These are phyloP conservation scores for Astraeus odoratus DNA, from an alignment of 768 basidiomycete species.

Conservation along the genomic window DNA sequence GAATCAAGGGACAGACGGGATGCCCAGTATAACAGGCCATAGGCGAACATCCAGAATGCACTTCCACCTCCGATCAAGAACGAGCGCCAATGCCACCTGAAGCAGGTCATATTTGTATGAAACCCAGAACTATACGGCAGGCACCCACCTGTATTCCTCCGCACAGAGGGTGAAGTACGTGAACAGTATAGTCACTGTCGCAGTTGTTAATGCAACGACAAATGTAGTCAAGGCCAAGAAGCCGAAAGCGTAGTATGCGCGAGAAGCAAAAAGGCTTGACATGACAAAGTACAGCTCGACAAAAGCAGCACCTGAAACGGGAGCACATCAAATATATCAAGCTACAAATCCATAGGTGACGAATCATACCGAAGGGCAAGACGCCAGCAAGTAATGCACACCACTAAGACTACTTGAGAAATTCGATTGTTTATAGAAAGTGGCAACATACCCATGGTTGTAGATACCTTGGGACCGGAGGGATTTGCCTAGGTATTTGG, in stretches of 20 bases:
- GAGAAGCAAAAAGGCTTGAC: conserved; percentile 84
- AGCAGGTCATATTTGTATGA: conserved; percentile 1
- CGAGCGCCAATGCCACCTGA: conserved; percentile 95
- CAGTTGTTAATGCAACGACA: conserved; percentile 80
- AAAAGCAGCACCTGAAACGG: conserved; percentile 75
- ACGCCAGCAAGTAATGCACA: conserved; percentile 82
- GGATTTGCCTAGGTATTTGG: conserved; percentile 94
- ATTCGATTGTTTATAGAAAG: conserved; percentile 1
- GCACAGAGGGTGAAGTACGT: conserved; percentile 90
- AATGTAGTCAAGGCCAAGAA: conserved; percentile 84
- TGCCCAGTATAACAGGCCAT: conserved; percentile 85
- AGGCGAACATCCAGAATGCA: conserved; percentile 84
- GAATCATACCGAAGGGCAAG: conserved; percentile 71
- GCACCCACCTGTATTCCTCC: conserved; percentile 80
- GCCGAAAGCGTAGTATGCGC: conserved; percentile 94
- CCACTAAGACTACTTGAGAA: conserved; percentile 33
- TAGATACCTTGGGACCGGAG: conserved; percentile 79
- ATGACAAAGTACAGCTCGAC: conserved; percentile 92
- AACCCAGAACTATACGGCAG: not conserved
- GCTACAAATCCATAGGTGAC: not conserved
- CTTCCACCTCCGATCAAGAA: conserved; percentile 91
- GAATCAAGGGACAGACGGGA: conserved; percentile 83
- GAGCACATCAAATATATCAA: conserved; percentile 1
- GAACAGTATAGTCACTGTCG: conserved; percentile 84
- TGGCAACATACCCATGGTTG: conserved; percentile 58